Percentiles rank a stretch among this genome's conserved stretches.
Conservation (phyloP, 108 stramenopile species). For the Nitzschia sp. region DNA sequence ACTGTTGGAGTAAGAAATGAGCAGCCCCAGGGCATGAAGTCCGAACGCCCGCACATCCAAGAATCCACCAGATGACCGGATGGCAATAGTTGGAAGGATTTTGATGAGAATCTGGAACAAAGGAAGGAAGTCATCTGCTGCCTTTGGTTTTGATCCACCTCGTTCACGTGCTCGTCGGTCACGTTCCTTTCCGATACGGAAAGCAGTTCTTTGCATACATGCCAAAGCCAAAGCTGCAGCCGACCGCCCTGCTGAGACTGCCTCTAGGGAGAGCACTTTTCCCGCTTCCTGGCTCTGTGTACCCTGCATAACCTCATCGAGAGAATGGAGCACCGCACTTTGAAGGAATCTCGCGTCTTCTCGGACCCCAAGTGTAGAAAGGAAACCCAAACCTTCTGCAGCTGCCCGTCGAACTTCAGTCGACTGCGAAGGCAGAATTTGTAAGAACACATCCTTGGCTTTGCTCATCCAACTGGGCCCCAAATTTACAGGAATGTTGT, state of each 20-base stretch:
- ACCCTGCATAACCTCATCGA: constrained; percentile 78
- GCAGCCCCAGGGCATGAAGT: constrained; percentile 67
- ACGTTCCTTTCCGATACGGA: constrained; percentile 28
- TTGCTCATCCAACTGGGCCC: constrained; percentile 82
- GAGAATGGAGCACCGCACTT: constrained; percentile 72
- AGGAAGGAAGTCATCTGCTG: constrained; percentile 39
- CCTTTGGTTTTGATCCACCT: constrained; percentile 8
- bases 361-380: constrained; percentile 75
- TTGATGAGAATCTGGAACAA: constrained; percentile 80
- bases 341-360: constrained; percentile 83
- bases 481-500: constrained; percentile 67
- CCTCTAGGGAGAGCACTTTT: constrained; percentile 43
- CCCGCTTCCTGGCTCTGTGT: constrained; percentile 44
- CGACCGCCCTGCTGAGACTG: constrained; percentile 58
- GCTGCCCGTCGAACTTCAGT: constrained; percentile 68
- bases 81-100: constrained; percentile 67
- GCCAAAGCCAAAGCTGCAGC: constrained; percentile 71
- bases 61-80: constrained; percentile 48
- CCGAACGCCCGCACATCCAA: constrained; percentile 61
- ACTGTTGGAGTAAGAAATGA: constrained; percentile 66
- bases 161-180: constrained; percentile 25
- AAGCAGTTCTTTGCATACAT: constrained; percentile 71
- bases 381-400: constrained; percentile 72
- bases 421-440: constrained; percentile 61
- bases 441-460: constrained; percentile 66